These are phyloP conservation scores for Aegilops speltoides DNA, from an alignment of 176 grass and related monocot genomes.

Conservation along the genomic window DNA sequence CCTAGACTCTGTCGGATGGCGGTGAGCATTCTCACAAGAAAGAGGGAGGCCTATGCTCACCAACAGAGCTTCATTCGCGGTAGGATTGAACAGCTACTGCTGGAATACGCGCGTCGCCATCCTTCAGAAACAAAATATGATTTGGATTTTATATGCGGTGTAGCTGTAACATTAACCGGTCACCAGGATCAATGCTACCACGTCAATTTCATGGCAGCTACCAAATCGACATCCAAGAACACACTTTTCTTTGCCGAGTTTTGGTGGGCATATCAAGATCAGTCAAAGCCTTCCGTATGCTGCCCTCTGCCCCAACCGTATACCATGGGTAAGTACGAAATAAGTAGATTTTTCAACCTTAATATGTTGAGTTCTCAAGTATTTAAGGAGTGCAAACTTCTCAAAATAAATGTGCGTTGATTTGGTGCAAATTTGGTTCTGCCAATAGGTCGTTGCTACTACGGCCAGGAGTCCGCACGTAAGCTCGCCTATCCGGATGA, in stretches of 20 bases:
- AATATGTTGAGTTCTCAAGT: not conserved
- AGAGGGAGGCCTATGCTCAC: not conserved
- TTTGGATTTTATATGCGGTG: not conserved
- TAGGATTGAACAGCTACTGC: not conserved
- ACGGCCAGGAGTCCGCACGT: not conserved
- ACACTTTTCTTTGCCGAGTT: not conserved
- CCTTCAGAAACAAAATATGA: not conserved
- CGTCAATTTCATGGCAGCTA: too few relatives aligned
- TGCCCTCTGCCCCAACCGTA: slow-evolving; percentile 9
- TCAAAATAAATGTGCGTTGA: not conserved
- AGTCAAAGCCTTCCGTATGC: not conserved
- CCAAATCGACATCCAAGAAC: not conserved
- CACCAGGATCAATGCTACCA: too few relatives aligned
- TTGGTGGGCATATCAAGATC: not conserved
- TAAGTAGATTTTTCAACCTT: too few relatives aligned
- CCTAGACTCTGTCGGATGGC: not conserved
- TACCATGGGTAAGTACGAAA: not conserved
- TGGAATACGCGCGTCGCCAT: not conserved
- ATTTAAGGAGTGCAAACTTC: not conserved
- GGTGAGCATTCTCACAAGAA: not conserved
- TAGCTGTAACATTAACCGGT: not conserved
- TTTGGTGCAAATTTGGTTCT: not conserved
- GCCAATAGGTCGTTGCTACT: not conserved
- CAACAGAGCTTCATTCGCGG: not conserved
- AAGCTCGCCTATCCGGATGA: not conserved